Evolutionary conservation across 2,329 filamentous ascomycete species (phyloP).

Genomic region (Grosmannia serpens): DNA sequence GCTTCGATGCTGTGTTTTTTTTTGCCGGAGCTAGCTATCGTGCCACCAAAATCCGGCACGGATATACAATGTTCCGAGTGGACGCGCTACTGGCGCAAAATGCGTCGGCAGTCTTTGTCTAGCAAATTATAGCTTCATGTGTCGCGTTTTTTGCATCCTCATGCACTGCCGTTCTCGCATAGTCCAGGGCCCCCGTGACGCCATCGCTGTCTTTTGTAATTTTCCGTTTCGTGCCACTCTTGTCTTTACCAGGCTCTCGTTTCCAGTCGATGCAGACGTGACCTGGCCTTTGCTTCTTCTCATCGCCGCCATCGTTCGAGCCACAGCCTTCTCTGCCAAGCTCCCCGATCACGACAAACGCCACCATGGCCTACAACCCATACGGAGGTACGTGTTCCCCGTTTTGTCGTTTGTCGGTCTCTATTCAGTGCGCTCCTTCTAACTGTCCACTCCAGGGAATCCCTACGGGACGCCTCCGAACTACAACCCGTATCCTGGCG

Average conservation of each 20-base stretch:
- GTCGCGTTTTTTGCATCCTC: not conserved
- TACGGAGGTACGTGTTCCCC: constrained; percentile 34
- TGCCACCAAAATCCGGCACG: constrained; percentile 1
- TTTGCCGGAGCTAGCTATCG: not conserved
- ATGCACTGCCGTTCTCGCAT: not conserved
- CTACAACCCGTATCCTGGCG: constrained; percentile 59
- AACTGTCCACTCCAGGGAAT: constrained; percentile 17
- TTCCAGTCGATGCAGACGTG: not conserved
- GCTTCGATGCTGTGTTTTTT: no score
- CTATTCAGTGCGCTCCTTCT: not conserved
- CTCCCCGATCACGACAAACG: not conserved
- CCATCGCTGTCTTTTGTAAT: no score
- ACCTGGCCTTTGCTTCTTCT: not conserved
- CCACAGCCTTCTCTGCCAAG: not conserved
- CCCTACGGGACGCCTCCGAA: constrained; percentile 66
- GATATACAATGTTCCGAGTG: constrained; percentile 6
- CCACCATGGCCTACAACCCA: constrained; percentile 47
- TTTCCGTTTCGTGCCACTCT: not conserved
- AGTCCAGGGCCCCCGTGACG: not conserved
- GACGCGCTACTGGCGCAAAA: constrained; percentile 4
- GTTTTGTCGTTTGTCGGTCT: not conserved
- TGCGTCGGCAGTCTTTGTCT: not conserved
- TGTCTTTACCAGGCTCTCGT: not conserved
- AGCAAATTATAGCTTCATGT: not conserved
- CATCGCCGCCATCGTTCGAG: not conserved